Conservation (phyloP, 176 grass and related monocot genomes). For the Stipa capillata region DNA sequence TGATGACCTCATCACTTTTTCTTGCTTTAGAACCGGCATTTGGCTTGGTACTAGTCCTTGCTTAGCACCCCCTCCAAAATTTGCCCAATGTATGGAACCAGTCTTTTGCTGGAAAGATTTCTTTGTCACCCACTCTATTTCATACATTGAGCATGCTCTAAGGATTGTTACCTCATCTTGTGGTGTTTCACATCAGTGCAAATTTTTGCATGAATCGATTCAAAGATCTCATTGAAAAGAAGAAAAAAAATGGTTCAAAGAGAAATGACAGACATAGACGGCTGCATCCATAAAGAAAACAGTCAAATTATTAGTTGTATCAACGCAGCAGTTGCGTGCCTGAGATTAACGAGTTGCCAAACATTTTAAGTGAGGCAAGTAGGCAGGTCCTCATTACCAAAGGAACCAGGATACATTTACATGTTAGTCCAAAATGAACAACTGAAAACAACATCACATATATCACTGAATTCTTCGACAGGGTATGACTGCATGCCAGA, state of each 20-base stretch:
- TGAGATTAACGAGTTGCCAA: background rate
- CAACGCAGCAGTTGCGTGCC: conserved; percentile 1
- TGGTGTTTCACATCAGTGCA: background rate
- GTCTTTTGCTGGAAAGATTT: too few relatives aligned
- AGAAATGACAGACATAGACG: background rate
- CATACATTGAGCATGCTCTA: too few relatives aligned
- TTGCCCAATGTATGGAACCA: too few relatives aligned
- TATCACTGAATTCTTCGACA: background rate
- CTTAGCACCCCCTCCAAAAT: too few relatives aligned
- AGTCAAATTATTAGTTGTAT: background rate
- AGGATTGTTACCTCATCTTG: background rate
- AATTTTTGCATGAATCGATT: background rate
- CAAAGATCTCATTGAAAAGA: background rate
- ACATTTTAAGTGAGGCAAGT: background rate
- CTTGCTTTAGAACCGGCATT: too few relatives aligned
- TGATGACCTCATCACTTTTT: too few relatives aligned
- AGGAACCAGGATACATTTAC: background rate
- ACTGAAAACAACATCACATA: background rate
- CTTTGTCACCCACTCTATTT: too few relatives aligned
- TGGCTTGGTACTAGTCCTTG: too few relatives aligned
- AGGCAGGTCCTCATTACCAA: conserved; percentile 9
- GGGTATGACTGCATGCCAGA: background rate
- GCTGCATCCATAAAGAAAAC: background rate
- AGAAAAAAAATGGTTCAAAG: background rate
- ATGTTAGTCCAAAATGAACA: background rate